phyloP scores from a whole-genome alignment of 371 early-diverging fungal genomes.

The Gilbertella persicaria region DNA sequence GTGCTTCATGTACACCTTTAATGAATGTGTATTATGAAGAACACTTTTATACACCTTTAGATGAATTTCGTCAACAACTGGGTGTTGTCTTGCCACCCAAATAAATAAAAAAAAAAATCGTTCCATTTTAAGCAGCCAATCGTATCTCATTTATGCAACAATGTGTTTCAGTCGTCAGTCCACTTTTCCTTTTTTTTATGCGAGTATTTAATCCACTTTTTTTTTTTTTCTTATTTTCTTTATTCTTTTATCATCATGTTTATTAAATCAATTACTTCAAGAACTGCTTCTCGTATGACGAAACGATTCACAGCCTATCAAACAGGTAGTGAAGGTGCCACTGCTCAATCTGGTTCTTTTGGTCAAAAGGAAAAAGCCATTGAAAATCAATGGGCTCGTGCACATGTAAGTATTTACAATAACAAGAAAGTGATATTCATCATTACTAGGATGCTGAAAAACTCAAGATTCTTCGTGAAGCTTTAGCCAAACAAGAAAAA shows the following conservation, averaged over 20 bases:
- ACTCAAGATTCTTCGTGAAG: slow-evolving; percentile 37
- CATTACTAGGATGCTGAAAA: slow-evolving; percentile 44
- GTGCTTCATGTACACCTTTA: slow-evolving; percentile 67
- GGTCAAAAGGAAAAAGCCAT: slow-evolving; percentile 51
- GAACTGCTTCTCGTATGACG: slow-evolving; percentile 1
- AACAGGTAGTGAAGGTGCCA: slow-evolving; percentile 38
- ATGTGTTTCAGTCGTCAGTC: not conserved
- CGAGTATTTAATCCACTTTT: not conserved
- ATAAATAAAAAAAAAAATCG: not conserved
- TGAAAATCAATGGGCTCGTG: slow-evolving; percentile 51
- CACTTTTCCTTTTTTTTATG: not conserved
- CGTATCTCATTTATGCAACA: too few relatives aligned
- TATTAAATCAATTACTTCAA: slow-evolving; percentile 10
- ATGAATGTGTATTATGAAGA: slow-evolving; percentile 92
- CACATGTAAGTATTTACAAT: slow-evolving; percentile 34
- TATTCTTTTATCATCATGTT: slow-evolving; percentile 6
- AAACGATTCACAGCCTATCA: slow-evolving; percentile 20
- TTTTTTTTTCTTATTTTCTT: not conserved
- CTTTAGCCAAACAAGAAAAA: slow-evolving; percentile 33
- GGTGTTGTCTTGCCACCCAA: slow-evolving; percentile 54
- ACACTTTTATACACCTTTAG: slow-evolving; percentile 69
- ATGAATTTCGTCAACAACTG: slow-evolving; percentile 68
- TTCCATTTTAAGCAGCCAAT: too few relatives aligned
- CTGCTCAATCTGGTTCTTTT: slow-evolving; percentile 37
- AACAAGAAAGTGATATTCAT: not conserved